Percentiles rank a stretch among this genome's conserved stretches.
Conservation (phyloP, 495 filamentous ascomycete species). For the Xylaria sp. region DNA sequence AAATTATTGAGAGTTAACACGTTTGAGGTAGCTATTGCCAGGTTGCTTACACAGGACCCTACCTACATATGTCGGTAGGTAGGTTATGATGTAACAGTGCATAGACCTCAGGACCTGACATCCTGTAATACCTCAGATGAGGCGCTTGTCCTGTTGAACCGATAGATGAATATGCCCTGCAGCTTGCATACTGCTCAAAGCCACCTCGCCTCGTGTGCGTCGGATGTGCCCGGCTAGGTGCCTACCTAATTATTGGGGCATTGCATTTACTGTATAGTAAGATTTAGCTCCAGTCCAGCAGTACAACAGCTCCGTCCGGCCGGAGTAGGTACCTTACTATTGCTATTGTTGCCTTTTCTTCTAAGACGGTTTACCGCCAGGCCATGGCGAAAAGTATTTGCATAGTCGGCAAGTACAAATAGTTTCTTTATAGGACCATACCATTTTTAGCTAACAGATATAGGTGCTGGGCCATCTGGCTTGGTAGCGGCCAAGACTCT, state of each 20-base stretch:
- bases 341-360: not conserved
- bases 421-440: constrained; percentile 10
- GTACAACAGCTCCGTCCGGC: not conserved
- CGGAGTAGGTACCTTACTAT: not conserved
- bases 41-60: not conserved
- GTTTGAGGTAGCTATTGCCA: no score
- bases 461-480: constrained; percentile 83
- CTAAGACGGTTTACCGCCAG: not conserved
- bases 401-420: constrained; percentile 64
- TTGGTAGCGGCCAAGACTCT: constrained; percentile 84
- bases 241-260: not conserved
- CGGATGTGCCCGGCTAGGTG: not conserved
- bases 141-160: not conserved
- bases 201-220: no score
- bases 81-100: constrained; percentile 1
- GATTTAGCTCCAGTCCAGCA: not conserved
- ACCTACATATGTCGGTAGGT: not conserved
- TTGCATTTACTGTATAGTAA: not conserved
- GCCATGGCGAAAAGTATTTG: constrained; percentile 64
- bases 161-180: not conserved
- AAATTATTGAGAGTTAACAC: no score
- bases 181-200: not conserved
- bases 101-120: not conserved
- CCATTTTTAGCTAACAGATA: not conserved
- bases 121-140: no score